Base-by-base conservation (phyloP, 164 flowering plant genomes). In the Vitis amurensis region DNA sequence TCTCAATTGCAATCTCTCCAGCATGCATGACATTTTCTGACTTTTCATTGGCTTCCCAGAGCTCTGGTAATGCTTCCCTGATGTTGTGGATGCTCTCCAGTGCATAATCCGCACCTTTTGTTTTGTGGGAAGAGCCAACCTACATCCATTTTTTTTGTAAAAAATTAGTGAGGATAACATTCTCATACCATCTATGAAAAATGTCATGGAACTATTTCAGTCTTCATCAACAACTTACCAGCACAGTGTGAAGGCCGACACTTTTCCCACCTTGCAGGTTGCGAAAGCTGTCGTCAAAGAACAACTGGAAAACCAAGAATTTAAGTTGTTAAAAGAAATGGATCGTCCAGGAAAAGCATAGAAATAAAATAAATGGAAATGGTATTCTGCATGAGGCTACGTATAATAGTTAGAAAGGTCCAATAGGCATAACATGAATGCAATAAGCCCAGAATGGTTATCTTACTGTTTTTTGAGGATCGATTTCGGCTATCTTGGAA, bases 31-130 rank as follows among this genome's bases (percentile, higher is more conserved):
- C 75, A 30, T 71, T 77, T 55, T 84, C 89, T 0, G 81, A 27
- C 52, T 83, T 87, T 66, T 79, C 86, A 9, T 78, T 73, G 12
- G 72, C 84, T 74, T 91, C 95, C 93, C 92, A 92, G 50, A 96
- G 89, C 73, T 89, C 93, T 9, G 99, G 98, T 69, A 96, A 59
- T 63, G 97, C 98, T 75, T 93, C 97, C 75, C 74, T 83, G 59
- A 96, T 79, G 67, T 96, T 93, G 80, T 96, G 99, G 75, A 96
- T 92, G 81, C 92, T 91, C 78, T 93, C 97, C 12, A 96, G 72
- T 8, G 91, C 97, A 84, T 84, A 80, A 84, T 96, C 99, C 31
- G 84, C 97, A 19, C 97, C 95, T 52, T 80, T 69, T 15, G 71
- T 55, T 66, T 84, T 76, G n/a, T 85, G 81, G 19, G 98, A 88